Evolutionary conservation across 2,329 filamentous ascomycete species (phyloP).

Genomic region (Fusarium tuaranense): DNA sequence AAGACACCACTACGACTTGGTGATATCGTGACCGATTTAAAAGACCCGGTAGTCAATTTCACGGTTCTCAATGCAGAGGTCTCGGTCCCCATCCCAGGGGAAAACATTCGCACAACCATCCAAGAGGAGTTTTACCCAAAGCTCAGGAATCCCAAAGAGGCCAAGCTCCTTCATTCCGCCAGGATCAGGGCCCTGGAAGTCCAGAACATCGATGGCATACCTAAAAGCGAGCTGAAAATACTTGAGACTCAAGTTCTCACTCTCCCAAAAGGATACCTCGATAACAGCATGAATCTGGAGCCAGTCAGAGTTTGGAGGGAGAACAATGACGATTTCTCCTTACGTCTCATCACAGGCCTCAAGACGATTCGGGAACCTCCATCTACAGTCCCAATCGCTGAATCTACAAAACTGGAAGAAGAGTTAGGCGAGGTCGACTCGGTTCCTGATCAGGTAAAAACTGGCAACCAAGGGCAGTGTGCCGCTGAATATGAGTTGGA

Average conservation of each 20-base stretch:
- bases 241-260: neutral
- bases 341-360: neutral
- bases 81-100: neutral
- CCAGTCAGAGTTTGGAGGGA: neutral
- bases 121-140: neutral
- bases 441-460: neutral
- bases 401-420: neutral
- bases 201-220: neutral
- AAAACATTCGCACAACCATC: neutral
- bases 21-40: neutral
- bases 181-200: neutral
- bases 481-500: neutral
- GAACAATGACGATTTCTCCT: neutral
- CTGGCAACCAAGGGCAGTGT: neutral
- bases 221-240: neutral
- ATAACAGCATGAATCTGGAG: neutral
- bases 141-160: neutral
- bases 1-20: neutral
- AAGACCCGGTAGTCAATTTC: neutral
- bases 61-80: neutral
- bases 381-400: no score
- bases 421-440: neutral
- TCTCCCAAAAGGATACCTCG: neutral
- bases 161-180: neutral
- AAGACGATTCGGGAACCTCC: neutral